Evolutionary conservation across 345 rosid genomes (phyloP).

Genomic region (Hibiscus syriacus): DNA sequence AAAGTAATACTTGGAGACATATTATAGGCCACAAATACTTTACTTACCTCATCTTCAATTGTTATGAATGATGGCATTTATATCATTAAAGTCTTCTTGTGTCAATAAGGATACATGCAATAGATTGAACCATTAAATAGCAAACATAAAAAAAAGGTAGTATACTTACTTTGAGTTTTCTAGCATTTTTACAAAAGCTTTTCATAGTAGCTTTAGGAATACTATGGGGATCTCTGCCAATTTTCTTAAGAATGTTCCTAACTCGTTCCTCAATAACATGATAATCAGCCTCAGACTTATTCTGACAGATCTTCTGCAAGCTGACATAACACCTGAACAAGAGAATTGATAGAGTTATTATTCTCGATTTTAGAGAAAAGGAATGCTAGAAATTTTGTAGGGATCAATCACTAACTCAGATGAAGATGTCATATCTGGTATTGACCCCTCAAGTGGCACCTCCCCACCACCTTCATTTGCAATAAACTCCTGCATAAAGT

Average conservation of each 20-base stretch:
- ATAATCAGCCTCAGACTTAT: conserved; percentile 87
- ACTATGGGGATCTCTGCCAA: conserved; percentile 64
- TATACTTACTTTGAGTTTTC: conserved; percentile 72
- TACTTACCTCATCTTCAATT: not conserved
- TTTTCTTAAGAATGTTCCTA: conserved; percentile 53
- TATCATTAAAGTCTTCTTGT: not conserved
- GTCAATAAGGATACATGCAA: not conserved
- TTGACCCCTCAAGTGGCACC: conserved; percentile 95
- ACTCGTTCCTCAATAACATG: conserved; percentile 61
- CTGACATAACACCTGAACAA: conserved; percentile 66
- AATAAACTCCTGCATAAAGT: conserved; percentile 66
- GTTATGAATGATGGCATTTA: not conserved
- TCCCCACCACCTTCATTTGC: conserved; percentile 80
- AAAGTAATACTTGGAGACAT: not conserved
- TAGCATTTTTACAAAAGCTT: conserved; percentile 79
- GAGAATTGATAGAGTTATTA: conserved; percentile 1
- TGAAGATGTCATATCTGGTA: conserved; percentile 99
- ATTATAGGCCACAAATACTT: not conserved
- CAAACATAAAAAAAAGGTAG: conserved; percentile 1
- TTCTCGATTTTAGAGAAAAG: not conserved
- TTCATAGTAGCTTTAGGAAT: conserved; percentile 59
- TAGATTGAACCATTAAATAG: conserved; percentile 5
- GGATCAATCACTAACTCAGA: conserved; percentile 62
- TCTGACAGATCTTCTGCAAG: conserved; percentile 82
- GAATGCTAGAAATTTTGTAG: not conserved